Base-by-base conservation (phyloP, 208 protist genomes). In the Herpetomonas muscarum region DNA sequence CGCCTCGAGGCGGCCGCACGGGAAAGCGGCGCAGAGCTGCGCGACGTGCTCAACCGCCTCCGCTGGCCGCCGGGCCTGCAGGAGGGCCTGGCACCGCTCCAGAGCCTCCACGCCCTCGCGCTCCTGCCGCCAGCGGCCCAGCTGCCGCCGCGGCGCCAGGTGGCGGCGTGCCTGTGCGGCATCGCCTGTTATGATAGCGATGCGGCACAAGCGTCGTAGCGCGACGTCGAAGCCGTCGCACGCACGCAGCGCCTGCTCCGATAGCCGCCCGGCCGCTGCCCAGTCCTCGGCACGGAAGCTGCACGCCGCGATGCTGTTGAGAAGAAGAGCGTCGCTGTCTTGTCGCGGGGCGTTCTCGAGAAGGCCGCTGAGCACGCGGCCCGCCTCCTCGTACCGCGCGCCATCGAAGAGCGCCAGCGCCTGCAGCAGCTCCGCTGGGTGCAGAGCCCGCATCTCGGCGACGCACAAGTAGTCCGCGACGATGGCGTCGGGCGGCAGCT, bases 221-320 rank as follows among this genome's bases (percentile, higher is more conserved):
- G 67, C 76, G 17, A 75, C 64, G 19, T 79, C 65, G 47, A 71
- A 67, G 24, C 50, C 55, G 7, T 62, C 45, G 52, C 81, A 62
- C n/a, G 67, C 54, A 22, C 74, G 64, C 49, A 79, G 66, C 28
- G 71, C 73, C 30, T 76, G 72, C 17, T 63, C 66, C 13, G 72
- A 70, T 32, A 65, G 52, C 21, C 64, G 58, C 30, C 66, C 41
- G 46, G 57, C 70, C 26, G 64, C 41, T 21, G 64, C 61, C 64
- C 75, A 90, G 49, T 75, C 71, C 64, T 86, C 76, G 28, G 72
- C 45, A 15, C 61, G 53, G 50, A 71, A 73, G 46, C 83, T 74
- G 70, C 83, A 87, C 12, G 64, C 73, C 5, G 83, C 75, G 37
- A 74, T 53, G 57, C 79, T 86, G 51, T 85, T 59, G 28, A 84